Base-by-base conservation (phyloP, 495 filamentous ascomycete species). In the Glonium stellatum region DNA sequence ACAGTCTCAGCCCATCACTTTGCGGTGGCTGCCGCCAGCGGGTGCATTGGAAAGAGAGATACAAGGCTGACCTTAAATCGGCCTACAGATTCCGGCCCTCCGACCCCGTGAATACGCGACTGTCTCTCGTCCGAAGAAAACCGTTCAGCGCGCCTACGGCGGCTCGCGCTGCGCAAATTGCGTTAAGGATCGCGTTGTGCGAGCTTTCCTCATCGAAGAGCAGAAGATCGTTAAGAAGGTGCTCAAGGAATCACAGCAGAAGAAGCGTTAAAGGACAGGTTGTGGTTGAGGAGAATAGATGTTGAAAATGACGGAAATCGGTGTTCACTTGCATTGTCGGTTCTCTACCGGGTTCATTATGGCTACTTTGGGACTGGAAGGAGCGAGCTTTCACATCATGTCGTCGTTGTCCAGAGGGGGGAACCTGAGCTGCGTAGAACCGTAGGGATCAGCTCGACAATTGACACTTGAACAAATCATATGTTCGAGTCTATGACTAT, bases 171-270 rank as follows among this genome's bases (percentile, higher is more conserved):
- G 93, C 82, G 89, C 89, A 68, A 95, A 92, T 81, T 99, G 93
- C 77, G 93, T 97, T 70, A 92, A 92, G 80, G 95, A 99, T 82
- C 83, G 93, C 67, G 84, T 99, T 66, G 88, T 96, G 58, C 88
- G 95, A 64, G 95, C 93, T 48, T 97, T 67, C 60, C 79, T 97
- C 80, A 97, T 97, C 67, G 93, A 97, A 83, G 93, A 99, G 84
- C 93, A 99, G 82, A 97, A 97, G 90, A 97, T 99, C 69, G 95
- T 99, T 78, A 97, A 99, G 90, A 97, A 97, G 88, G 93, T 97
- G 70, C 84, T 95, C 76, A 92, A 95, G 85, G 90, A 96, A 80
- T 87, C 79, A 66, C 88, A 92, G 80, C 77, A 82, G 75, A 95
- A 95, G 88, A 88, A 88, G 79, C 82, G 78, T 49, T 78, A 77